Evolutionary conservation across 495 filamentous ascomycete genomes (phyloP), one percentile per base, ranked within the genome.

Genomic region (Hamigera avellanea): DNA sequence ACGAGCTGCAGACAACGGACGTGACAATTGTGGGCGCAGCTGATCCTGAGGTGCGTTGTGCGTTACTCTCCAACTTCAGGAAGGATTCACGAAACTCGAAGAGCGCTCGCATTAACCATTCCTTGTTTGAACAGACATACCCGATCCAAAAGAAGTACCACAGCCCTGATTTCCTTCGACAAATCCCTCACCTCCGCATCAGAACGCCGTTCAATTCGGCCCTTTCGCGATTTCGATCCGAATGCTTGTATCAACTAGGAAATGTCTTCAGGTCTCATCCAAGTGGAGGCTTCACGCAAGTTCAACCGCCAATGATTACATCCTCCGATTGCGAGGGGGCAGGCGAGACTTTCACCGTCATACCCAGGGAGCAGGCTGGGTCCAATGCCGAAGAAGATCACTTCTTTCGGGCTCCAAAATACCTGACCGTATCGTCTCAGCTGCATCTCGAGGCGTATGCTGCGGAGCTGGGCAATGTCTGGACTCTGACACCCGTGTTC

Each of bases 251-350:
- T 37, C 70, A 74, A 29, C 50, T 93, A 17, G 83, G 76, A 37
- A 68, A 66, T 19, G 86, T 81, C 57, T 94, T 95, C 44, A 64
- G 64, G 44, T 53, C 64, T 17, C 56, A 64, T 18, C 56, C 57
- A 19, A 43, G 55, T 34, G 72, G 71, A 17, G 62, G 75, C 19
- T 98, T 89, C 51, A 69, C 84, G 13, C 91, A 96, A 57, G 81
- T 82, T 13, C 89, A 96, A 47, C 80, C 91, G 14, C 91, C 91
- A 5, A 78, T 95, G 41, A 82, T 98, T 48, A 96, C 93, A 6
- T 93, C 91, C 3, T 98, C 93, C 0, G 91, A 98, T 45, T 96
- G 93, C 52, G 91, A 98, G 58, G 93, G 91, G 5, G 93, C 88
- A 3, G 89, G 91, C 2, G 88, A 95, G 53, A 88, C 91, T n/a